phyloP scores from a whole-genome alignment of 2,329 filamentous ascomycete species.

The Talaromyces islandicus region DNA sequence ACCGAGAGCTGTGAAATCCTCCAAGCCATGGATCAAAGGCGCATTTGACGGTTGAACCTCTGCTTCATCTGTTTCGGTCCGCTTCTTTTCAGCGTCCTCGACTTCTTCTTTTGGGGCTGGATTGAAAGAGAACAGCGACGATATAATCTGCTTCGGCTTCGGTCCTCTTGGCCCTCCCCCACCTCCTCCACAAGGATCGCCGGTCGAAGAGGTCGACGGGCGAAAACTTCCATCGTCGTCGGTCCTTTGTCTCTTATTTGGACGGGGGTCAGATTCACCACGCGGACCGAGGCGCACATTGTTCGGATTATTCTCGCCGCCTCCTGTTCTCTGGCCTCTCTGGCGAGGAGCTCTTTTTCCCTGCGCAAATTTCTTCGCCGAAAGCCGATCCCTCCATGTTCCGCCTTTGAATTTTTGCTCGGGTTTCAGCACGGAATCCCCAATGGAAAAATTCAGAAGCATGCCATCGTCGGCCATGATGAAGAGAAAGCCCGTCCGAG shows the following conservation, averaged over 20 bases:
- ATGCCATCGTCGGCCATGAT: constrained; percentile 90
- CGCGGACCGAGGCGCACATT: constrained; percentile 22
- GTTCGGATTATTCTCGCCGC: constrained; percentile 24
- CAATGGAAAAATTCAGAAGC: constrained; percentile 82
- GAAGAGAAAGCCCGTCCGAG: background rate
- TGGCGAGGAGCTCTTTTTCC: constrained; percentile 35
- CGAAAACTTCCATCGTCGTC: constrained; percentile 34
- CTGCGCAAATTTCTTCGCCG: constrained; percentile 64
- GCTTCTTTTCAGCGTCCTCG: constrained; percentile 19
- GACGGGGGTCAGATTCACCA: constrained; percentile 9
- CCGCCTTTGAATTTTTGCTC: constrained; percentile 72
- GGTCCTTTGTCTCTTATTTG: constrained; percentile 36
- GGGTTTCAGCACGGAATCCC: constrained; percentile 57
- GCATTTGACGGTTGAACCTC: constrained; percentile 76
- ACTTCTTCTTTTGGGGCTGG: constrained; percentile 65
- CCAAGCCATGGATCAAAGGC: constrained; percentile 73
- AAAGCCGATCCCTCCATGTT: constrained; percentile 83
- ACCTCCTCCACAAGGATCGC: constrained; percentile 4
- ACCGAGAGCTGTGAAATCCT: constrained; percentile 80
- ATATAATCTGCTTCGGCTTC: constrained; percentile 62
- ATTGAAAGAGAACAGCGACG: constrained; percentile 88
- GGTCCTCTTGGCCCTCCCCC: constrained; percentile 7
- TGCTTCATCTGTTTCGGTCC: constrained; percentile 29
- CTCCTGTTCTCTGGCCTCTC: constrained; percentile 4
- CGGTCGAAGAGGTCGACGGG: constrained; percentile 10